phyloP scores from a whole-genome alignment of 495 filamentous ascomycete genomes.

The Daldinia decipiens region DNA sequence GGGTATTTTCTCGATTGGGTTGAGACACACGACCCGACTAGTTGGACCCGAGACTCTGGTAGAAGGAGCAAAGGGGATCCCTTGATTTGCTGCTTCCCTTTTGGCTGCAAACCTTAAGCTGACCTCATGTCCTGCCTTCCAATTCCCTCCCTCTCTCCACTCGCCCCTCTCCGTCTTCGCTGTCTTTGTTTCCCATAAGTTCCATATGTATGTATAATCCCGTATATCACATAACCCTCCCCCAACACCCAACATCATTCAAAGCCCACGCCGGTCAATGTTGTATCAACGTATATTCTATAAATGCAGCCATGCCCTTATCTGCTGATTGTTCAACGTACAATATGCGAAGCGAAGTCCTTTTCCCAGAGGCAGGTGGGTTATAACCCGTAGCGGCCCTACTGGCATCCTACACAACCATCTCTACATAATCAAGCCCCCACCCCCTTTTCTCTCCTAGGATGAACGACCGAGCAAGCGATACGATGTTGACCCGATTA shows the following conservation, averaged over 20 bases:
- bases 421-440: constrained; percentile 7
- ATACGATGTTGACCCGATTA: constrained; percentile 28
- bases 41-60: constrained; percentile 44
- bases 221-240: not conserved
- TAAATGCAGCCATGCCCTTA: constrained; percentile 36
- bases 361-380: constrained; percentile 11
- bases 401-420: constrained; percentile 1
- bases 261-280: constrained; percentile 6
- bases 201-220: not conserved
- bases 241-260: not conserved
- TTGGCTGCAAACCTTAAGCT: constrained; percentile 51
- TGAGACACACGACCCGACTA: constrained; percentile 43
- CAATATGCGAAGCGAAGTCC: constrained; percentile 22
- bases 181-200: constrained; percentile 7
- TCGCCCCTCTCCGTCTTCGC: constrained; percentile 34
- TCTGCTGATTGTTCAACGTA: constrained; percentile 35
- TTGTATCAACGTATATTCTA: constrained; percentile 32
- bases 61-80: constrained; percentile 42
- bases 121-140: constrained; percentile 35
- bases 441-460: constrained; percentile 1
- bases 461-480: constrained; percentile 26
- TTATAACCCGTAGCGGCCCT: constrained; percentile 14
- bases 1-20: constrained; percentile 41
- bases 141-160: constrained; percentile 35
- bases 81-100: constrained; percentile 49